Conservation (phyloP, 345 rosid genomes). For the Pugionium dolabratum region DNA sequence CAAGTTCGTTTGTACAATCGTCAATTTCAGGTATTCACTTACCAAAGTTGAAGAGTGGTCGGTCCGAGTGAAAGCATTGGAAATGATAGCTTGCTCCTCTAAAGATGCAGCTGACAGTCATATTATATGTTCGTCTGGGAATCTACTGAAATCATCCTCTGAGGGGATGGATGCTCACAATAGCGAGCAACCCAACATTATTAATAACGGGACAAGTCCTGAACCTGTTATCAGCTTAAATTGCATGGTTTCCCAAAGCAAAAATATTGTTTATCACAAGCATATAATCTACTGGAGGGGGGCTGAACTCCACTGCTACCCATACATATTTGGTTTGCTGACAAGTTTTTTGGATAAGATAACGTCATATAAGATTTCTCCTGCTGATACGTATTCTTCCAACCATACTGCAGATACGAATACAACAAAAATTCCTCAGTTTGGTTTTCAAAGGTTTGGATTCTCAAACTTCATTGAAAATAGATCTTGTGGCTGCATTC, state of each 20-base stretch:
- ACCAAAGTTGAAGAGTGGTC: slow-evolving; percentile 52
- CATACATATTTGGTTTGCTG: slow-evolving; percentile 58
- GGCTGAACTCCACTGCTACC: slow-evolving; percentile 83
- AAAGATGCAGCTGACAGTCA: slow-evolving; percentile 44
- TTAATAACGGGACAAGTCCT: slow-evolving; percentile 32
- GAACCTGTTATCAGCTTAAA: slow-evolving; percentile 54
- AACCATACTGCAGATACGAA: slow-evolving; percentile 32
- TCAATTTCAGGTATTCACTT: slow-evolving; percentile 58
- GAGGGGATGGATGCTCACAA: slow-evolving; percentile 35
- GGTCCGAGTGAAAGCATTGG: slow-evolving; percentile 50
- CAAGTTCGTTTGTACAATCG: slow-evolving; percentile 18
- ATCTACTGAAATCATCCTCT: slow-evolving; percentile 40
- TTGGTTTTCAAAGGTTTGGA: slow-evolving; percentile 62
- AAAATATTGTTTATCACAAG: slow-evolving; percentile 38
- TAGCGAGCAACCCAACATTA: slow-evolving; percentile 33
- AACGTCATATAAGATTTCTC: slow-evolving; percentile 43
- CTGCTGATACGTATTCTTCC: slow-evolving; percentile 32
- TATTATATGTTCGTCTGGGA: slow-evolving; percentile 57
- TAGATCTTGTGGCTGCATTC: slow-evolving; percentile 55
- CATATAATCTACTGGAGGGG: slow-evolving; percentile 54
- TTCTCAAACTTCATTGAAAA: slow-evolving; percentile 69
- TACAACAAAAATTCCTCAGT: slow-evolving; percentile 42
- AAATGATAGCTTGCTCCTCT: slow-evolving; percentile 47
- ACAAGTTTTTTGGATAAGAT: slow-evolving; percentile 54
- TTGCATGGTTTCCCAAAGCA: slow-evolving; percentile 52